Evolutionary conservation across 495 filamentous ascomycete species (phyloP).

Genomic region (Clavariopsis aquatica): DNA sequence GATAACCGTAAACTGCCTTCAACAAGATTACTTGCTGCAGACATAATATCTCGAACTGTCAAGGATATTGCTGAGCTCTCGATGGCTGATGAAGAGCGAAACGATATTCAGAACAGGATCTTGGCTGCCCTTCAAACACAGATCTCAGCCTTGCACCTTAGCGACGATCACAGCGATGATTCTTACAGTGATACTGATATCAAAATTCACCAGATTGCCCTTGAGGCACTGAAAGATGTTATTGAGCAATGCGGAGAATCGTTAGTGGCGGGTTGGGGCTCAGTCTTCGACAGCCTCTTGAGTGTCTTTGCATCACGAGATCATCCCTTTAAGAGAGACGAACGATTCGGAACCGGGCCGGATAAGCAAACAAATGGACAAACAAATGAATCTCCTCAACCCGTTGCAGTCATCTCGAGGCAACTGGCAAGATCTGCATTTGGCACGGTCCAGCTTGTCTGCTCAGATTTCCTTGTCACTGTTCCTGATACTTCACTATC

Average conservation of each 20-base stretch:
- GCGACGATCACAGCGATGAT: conserved; percentile 52
- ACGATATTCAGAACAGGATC: conserved; percentile 68
- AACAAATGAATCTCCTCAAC: neutral
- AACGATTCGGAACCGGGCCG: neutral
- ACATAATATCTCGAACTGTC: conserved; percentile 71
- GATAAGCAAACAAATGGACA: conserved; percentile 1
- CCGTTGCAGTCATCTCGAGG: conserved; percentile 52
- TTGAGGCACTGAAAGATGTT: conserved; percentile 78
- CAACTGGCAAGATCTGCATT: conserved; percentile 83
- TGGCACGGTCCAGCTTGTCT: conserved; percentile 83
- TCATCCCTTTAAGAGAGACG: neutral
- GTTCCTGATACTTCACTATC: conserved; percentile 77
- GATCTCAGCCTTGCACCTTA: conserved; percentile 55
- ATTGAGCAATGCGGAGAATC: conserved; percentile 88
- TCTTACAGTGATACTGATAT: conserved; percentile 62
- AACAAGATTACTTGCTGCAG: conserved; percentile 70
- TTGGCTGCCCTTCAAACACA: conserved; percentile 66
- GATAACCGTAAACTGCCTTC: conserved; percentile 55
- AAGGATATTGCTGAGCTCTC: conserved; percentile 56
- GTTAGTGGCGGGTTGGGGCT: conserved; percentile 77
- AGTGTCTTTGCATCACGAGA: conserved; percentile 63
- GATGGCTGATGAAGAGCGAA: conserved; percentile 39
- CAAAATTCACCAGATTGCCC: conserved; percentile 77
- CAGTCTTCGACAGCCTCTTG: conserved; percentile 80
- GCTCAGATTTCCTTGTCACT: conserved; percentile 85